phyloP scores from a whole-genome alignment of 331 rosid genomes.

The Quercus tomentella region DNA sequence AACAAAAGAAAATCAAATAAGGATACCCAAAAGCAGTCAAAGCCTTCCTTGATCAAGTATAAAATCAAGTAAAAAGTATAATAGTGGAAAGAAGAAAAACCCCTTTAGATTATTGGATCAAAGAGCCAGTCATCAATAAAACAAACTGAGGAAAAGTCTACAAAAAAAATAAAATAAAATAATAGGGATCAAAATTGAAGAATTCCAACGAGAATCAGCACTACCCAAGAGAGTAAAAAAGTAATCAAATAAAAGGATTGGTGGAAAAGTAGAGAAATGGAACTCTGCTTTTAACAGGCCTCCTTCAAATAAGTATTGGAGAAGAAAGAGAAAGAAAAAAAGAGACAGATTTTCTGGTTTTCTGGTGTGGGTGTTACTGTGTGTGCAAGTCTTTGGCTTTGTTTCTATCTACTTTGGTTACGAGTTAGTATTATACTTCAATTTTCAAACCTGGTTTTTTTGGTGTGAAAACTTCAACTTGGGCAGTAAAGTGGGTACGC shows the following conservation, averaged over 20 bases:
- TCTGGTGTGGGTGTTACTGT: background rate
- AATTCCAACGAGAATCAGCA: slow-evolving; percentile 8
- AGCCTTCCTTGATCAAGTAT: slow-evolving; percentile 1
- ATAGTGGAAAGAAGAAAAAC: slow-evolving; percentile 3
- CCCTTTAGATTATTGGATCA: slow-evolving; percentile 14
- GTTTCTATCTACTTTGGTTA: slow-evolving; percentile 7
- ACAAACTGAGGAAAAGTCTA: slow-evolving; percentile 11
- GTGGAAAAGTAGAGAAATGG: slow-evolving; percentile 2
- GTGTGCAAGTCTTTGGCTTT: background rate
- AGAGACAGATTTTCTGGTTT: background rate
- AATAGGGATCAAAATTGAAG: slow-evolving; percentile 10
- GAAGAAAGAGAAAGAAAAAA: background rate
- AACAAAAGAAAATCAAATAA: background rate
- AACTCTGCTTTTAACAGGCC: slow-evolving; percentile 34
- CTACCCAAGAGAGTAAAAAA: slow-evolving; percentile 16
- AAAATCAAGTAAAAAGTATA: background rate
- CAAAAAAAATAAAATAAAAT: background rate
- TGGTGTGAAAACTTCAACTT: background rate
- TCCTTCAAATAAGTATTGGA: slow-evolving; percentile 2
- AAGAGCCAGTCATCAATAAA: background rate
- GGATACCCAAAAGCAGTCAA: slow-evolving; percentile 13
- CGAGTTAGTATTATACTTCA: background rate
- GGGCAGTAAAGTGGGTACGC: background rate
- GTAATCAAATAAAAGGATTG: background rate
- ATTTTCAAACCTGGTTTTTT: background rate